These are phyloP conservation scores for Aspergillus sp. DNA, from an alignment of 2,329 filamentous ascomycete genomes.

Conservation along the genomic window DNA sequence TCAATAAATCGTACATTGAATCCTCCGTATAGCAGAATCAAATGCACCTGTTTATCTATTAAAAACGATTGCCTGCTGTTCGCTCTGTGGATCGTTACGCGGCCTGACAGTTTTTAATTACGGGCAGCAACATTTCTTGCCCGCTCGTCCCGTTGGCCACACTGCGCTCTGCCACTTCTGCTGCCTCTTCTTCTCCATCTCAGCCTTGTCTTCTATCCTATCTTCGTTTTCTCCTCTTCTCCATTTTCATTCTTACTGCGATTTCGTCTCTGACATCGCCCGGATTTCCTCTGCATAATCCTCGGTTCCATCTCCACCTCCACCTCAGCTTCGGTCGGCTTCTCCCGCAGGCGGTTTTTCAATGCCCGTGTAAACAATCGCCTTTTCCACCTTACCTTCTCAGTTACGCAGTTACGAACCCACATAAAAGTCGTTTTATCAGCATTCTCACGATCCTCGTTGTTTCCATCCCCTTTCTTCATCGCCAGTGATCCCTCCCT, in stretches of 20 bases:
- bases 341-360: slow-evolving; percentile 9
- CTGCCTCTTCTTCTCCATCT: background rate
- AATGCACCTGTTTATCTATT: no score
- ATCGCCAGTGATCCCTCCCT: no score
- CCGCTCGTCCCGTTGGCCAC: no score
- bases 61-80: no score
- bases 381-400: slow-evolving; percentile 4
- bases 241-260: background rate
- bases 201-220: background rate
- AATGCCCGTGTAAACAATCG: slow-evolving; percentile 17
- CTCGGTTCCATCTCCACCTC: background rate
- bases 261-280: background rate
- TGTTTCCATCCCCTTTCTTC: no score
- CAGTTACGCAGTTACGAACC: slow-evolving; percentile 4
- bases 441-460: no score
- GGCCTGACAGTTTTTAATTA: no score
- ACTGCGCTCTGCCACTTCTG: background rate
- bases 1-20: no score
- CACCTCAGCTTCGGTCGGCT: background rate
- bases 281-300: background rate
- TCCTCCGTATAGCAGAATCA: no score
- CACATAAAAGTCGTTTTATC: no score
- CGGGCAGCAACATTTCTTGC: no score
- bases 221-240: background rate
- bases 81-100: no score